Evolutionary conservation across 2,329 filamentous ascomycete genomes (phyloP).

Genomic region (Penicillium nordicum): DNA sequence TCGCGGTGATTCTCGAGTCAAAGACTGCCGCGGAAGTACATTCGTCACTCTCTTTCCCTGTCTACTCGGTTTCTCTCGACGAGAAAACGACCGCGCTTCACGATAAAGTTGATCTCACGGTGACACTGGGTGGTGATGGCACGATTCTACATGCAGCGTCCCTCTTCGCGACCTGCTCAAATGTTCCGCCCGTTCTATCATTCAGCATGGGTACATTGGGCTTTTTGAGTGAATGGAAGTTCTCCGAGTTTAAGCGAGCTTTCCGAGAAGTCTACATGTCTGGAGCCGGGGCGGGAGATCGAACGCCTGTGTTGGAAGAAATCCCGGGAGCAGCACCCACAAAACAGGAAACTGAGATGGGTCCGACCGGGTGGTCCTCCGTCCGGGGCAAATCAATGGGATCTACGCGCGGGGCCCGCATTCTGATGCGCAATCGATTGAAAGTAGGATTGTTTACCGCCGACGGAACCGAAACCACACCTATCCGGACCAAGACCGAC

Average conservation of each 20-base stretch:
- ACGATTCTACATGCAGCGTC: conserved; percentile 84
- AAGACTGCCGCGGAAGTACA: conserved; percentile 70
- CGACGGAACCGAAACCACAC: conserved; percentile 58
- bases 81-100: conserved; percentile 54
- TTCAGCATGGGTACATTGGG: conserved; percentile 97
- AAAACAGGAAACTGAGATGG: conserved; percentile 29
- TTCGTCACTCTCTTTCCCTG: conserved; percentile 65
- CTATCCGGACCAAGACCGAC: conserved; percentile 25
- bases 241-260: conserved; percentile 84
- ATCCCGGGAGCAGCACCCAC: conserved; percentile 30
- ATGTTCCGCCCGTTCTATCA: conserved; percentile 84
- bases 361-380: conserved; percentile 63
- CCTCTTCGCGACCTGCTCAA: conserved; percentile 74
- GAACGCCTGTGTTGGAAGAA: conserved; percentile 45
- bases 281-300: conserved; percentile 53
- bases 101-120: conserved; percentile 79
- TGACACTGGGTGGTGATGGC: conserved; percentile 89
- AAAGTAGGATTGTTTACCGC: conserved; percentile 80
- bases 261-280: conserved; percentile 92
- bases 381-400: conserved; percentile 80
- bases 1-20: conserved; percentile 79
- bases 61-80: conserved; percentile 54
- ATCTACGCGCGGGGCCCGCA: conserved; percentile 66
- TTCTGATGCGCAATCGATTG: conserved; percentile 81
- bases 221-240: conserved; percentile 96